Base-by-base conservation (phyloP, 2,329 filamentous ascomycete species). In the Apiospora phragmitis region DNA sequence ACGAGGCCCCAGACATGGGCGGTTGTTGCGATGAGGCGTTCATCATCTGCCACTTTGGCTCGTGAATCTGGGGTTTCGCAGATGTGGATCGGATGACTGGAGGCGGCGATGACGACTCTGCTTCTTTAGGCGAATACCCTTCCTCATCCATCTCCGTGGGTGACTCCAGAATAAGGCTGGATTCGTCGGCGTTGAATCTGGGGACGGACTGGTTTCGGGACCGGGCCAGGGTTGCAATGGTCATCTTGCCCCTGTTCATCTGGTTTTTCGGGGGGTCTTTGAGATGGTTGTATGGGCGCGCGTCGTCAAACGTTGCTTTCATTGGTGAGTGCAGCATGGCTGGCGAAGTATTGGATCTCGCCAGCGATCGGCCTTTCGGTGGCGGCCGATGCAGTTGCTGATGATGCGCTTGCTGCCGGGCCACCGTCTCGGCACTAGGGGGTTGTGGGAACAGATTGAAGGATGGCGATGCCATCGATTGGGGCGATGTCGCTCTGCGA, bases 341-440 rank as follows among this genome's bases (percentile, higher is more conserved):
- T 1, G 88, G 88, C 18, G 86, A 87, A 4, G 89, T 90, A 73
- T 88, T 87, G 2, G 88, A 87, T 38, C 89, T 85, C 26, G 55
- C 55, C 32, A 62, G 32, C 18, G 55, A 62, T 11, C 32, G 3
- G 9, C 55, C 55, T 38, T 62, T 62, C 18, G 8, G 21, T 38
- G 32, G 18, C 4, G 32, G 55, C 51, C 51, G 51, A 4, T 42
- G 41, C 16, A 16, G 4, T 42, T n/a, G 18, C 5, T 18, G 32
- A 18, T 32, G 55, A 9, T 29, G 29, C 32, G 29, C 51, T 38
- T 65, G 59, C 14, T 21, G 29, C n/a, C 43, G 65, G 42, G 73
- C 71, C 38, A 73, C 71, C 4, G 68, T 26, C 55, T 75, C 72
- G 71, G 70, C 72, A 72, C 70, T 71, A 67, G 80, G 77, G 32